Conservation (phyloP, 768 basidiomycete genomes). For the Daedaleopsis nitida region DNA sequence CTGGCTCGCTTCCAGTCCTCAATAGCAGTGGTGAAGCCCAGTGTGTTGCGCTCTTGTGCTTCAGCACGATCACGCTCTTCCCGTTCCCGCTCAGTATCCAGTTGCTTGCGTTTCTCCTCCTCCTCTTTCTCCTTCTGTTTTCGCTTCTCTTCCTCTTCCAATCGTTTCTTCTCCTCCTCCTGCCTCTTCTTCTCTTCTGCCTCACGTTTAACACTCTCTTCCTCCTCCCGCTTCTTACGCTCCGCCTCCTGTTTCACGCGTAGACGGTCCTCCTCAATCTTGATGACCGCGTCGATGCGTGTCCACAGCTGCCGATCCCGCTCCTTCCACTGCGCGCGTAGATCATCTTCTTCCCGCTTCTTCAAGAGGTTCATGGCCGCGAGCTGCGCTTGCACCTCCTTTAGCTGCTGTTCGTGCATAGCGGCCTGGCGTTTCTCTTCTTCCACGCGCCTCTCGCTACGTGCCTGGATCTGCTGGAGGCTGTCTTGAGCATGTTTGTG, state of each 20-base stretch:
- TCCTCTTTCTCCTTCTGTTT: conserved; percentile 34
- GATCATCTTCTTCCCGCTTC: conserved; percentile 46
- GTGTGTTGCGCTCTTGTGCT: conserved; percentile 39
- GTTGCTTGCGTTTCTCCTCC: conserved; percentile 39
- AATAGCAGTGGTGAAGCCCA: conserved; percentile 56
- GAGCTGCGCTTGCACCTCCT: conserved; percentile 52
- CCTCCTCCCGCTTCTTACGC: conserved; percentile 49
- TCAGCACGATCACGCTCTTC: conserved; percentile 35
- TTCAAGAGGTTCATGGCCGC: conserved; percentile 44
- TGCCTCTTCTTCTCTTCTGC: conserved; percentile 29
- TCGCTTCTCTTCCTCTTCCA: conserved; percentile 28
- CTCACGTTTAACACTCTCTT: conserved; percentile 43
- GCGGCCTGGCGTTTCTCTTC: conserved; percentile 36
- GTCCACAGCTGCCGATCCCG: conserved; percentile 50
- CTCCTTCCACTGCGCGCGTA: conserved; percentile 48
- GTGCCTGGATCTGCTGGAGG: conserved; percentile 19
- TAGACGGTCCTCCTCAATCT: conserved; percentile 61
- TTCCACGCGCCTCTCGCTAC: conserved; percentile 19
- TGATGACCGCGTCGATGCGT: conserved; percentile 64
- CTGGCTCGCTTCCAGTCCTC: conserved; percentile 70
- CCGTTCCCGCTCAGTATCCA: conserved; percentile 28
- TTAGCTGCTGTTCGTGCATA: conserved; percentile 50
- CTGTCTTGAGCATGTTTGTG: conserved; percentile 29
- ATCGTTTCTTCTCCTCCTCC: conserved; percentile 29
- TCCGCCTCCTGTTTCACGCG: conserved; percentile 57